These are phyloP conservation scores for Annulohypoxylon truncatum DNA, from an alignment of 2,329 filamentous ascomycete species.

Conservation along the genomic window DNA sequence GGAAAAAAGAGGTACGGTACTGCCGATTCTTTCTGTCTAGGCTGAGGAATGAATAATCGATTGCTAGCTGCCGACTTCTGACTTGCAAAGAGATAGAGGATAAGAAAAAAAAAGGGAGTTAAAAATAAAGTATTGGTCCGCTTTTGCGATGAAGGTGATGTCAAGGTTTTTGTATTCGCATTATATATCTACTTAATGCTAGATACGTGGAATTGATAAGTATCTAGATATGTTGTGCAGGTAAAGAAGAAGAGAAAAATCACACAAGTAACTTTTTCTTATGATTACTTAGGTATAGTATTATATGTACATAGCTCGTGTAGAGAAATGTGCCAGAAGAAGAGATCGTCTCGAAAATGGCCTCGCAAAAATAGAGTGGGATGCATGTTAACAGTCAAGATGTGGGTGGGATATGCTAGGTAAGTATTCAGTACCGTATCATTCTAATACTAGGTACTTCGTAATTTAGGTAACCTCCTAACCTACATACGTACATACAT, in stretches of 20 bases:
- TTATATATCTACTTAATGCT: slow-evolving; percentile 7
- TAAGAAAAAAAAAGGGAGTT: slow-evolving; percentile 30
- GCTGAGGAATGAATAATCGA: slow-evolving; percentile 27
- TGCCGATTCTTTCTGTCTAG: slow-evolving; percentile 16
- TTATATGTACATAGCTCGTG: neutral
- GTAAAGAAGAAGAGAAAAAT: slow-evolving; percentile 1
- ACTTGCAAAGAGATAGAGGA: neutral
- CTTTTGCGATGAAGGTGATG: slow-evolving; percentile 31
- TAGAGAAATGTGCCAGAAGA: slow-evolving; percentile 14
- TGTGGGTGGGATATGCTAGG: slow-evolving; percentile 12
- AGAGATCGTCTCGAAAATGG: slow-evolving; percentile 25
- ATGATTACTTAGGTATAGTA: too few species aligned
- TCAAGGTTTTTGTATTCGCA: slow-evolving; percentile 40
- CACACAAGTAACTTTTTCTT: slow-evolving; percentile 1
- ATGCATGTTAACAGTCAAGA: slow-evolving; percentile 26
- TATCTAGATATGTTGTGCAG: slow-evolving; percentile 28
- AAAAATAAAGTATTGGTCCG: slow-evolving; percentile 30
- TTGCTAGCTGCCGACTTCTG: slow-evolving; percentile 6
- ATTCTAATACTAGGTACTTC: slow-evolving; percentile 2
- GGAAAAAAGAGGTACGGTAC: slow-evolving; percentile 3
- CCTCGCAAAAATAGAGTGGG: slow-evolving; percentile 23
- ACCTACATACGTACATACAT: slow-evolving; percentile 13
- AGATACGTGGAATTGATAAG: slow-evolving; percentile 16
- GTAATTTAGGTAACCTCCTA: slow-evolving; percentile 19
- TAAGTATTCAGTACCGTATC: slow-evolving; percentile 2